Conservation (phyloP, 768 basidiomycete species). For the Hydnum rufescens region DNA sequence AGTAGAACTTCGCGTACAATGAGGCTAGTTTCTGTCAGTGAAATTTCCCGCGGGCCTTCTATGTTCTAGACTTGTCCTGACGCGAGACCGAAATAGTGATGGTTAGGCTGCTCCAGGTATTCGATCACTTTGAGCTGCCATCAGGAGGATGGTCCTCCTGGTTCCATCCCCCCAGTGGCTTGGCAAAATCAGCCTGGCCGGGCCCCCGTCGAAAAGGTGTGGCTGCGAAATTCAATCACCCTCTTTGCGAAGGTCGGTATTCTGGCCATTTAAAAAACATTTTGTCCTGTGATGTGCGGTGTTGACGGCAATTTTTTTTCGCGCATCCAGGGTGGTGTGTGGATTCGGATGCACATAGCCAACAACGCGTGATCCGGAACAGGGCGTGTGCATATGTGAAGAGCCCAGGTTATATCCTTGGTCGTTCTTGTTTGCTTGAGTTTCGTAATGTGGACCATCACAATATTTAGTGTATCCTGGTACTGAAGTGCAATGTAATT, state of each 20-base stretch:
- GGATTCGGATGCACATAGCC: not conserved
- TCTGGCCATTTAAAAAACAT: too few relatives aligned
- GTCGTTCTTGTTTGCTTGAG: too few relatives aligned
- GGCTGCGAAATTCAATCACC: slow-evolving; percentile 6
- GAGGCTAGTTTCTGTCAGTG: slow-evolving; percentile 2
- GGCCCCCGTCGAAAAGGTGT: slow-evolving; percentile 1
- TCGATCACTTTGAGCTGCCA: slow-evolving; percentile 7
- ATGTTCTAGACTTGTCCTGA: too few relatives aligned
- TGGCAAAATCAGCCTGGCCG: slow-evolving; percentile 6
- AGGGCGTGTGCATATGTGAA: too few relatives aligned
- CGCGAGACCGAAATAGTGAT: not conserved
- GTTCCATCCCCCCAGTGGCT: slow-evolving; percentile 4
- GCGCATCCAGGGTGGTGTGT: not conserved
- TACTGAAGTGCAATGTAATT: too few relatives aligned
- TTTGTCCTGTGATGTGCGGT: too few relatives aligned
- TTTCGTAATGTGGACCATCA: too few relatives aligned
- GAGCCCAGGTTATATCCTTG: too few relatives aligned
- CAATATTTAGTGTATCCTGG: too few relatives aligned
- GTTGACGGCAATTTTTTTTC: too few relatives aligned
- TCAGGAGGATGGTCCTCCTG: slow-evolving; percentile 4
- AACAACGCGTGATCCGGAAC: too few relatives aligned
- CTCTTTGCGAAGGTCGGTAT: slow-evolving; percentile 9
- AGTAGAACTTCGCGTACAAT: slow-evolving; percentile 10
- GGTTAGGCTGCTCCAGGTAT: slow-evolving; percentile 6
- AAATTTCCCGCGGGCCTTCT: not conserved